Evolutionary conservation across 176 grass and related monocot genomes (phyloP).

Genomic region (Bolboschoenus planiculmis): DNA sequence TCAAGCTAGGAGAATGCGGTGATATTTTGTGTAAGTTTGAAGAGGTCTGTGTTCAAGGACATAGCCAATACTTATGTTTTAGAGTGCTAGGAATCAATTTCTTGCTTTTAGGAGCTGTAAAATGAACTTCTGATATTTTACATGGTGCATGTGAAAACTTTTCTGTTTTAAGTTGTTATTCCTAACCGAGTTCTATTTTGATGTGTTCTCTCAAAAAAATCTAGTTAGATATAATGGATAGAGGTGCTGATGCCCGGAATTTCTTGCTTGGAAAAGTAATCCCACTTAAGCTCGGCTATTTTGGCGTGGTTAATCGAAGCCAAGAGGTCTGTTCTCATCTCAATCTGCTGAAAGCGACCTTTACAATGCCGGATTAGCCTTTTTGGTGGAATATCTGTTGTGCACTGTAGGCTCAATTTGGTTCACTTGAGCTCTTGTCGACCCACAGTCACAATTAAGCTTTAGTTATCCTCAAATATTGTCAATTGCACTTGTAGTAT

Average conservation of each 20-base stretch:
- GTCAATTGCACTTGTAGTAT: neutral
- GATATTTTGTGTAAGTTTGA: neutral
- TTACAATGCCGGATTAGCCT: neutral
- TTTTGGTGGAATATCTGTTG: slow-evolving; percentile 3
- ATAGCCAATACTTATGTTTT: neutral
- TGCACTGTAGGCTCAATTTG: neutral
- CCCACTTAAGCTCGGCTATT: slow-evolving; percentile 84
- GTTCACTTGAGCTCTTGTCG: neutral
- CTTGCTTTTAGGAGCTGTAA: neutral
- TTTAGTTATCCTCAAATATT: neutral
- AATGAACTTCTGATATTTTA: neutral
- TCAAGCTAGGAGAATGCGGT: neutral
- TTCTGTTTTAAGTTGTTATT: neutral
- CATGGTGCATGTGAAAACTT: neutral
- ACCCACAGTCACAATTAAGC: neutral
- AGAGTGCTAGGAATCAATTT: neutral
- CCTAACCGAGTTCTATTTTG: slow-evolving; percentile 18
- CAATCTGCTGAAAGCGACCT: neutral
- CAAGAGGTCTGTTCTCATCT: slow-evolving; percentile 65
- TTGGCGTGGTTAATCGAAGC: slow-evolving; percentile 85
- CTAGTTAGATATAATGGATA: slow-evolving; percentile 99
- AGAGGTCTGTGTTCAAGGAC: neutral
- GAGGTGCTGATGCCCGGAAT: slow-evolving; percentile 90
- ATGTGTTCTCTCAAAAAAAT: slow-evolving; percentile 33
- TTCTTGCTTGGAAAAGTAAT: slow-evolving; percentile 93